phyloP scores from a whole-genome alignment of 129 eudicot genomes.

The Escallonia rubra region DNA sequence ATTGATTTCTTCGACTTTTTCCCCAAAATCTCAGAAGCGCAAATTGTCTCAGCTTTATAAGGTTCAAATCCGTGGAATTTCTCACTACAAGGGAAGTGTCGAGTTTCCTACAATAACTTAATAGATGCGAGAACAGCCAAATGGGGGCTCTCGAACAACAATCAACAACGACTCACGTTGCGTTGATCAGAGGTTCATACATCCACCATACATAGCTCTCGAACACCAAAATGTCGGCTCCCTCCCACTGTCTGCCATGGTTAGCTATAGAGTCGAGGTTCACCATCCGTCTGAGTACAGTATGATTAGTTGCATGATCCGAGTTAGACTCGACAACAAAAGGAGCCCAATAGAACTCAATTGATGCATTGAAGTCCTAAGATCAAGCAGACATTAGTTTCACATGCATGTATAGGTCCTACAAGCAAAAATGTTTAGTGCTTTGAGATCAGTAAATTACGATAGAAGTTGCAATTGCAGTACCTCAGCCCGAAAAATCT shows the following conservation, averaged over 20 bases:
- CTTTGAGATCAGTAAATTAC: not conserved
- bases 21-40: not conserved
- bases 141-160: not conserved
- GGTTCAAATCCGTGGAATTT: too few relatives aligned
- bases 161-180: slow-evolving; percentile 40
- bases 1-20: too few relatives aligned
- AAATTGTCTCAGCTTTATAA: not conserved
- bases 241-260: slow-evolving; percentile 80
- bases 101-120: too few relatives aligned
- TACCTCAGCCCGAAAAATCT: slow-evolving; percentile 85
- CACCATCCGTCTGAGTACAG: slow-evolving; percentile 62
- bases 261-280: slow-evolving; percentile 69
- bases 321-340: slow-evolving; percentile 89
- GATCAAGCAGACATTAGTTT: not conserved
- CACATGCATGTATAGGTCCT: too few relatives aligned
- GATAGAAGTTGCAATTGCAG: not conserved
- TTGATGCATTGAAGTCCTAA: slow-evolving; percentile 86
- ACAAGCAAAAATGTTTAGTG: not conserved
- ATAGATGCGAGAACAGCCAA: too few relatives aligned
- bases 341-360: slow-evolving; percentile 98
- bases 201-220: slow-evolving; percentile 99
- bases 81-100: too few relatives aligned
- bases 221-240: slow-evolving; percentile 70
- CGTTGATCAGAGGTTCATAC: slow-evolving; percentile 83
- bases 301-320: slow-evolving; percentile 87